Percentiles rank a stretch among this genome's conserved stretches.
phyloP scores from a whole-genome alignment of 192 early-diverging fungal species.

The Pecoramyces ruminantium region DNA sequence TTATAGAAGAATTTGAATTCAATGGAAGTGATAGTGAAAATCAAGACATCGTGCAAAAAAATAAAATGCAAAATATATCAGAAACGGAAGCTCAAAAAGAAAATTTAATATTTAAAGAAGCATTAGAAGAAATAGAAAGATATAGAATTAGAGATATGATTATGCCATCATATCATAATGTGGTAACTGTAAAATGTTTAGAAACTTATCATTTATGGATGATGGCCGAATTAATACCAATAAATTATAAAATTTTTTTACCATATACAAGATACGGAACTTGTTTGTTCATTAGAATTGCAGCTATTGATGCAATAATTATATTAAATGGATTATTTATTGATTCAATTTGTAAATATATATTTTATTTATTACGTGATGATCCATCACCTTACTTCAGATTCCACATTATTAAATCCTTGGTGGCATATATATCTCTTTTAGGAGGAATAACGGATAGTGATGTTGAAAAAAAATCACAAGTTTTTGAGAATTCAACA shows the following conservation, averaged over 20 bases:
- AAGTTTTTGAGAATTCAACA: not conserved
- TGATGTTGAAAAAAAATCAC: conserved; percentile 9
- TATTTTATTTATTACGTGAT: conserved; percentile 34
- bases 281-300: conserved; percentile 47
- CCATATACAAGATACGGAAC: conserved; percentile 57
- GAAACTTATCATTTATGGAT: conserved; percentile 33
- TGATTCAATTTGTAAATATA: conserved; percentile 18
- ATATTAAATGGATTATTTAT: conserved; percentile 46
- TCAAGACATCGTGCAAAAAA: too few relatives aligned
- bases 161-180: conserved; percentile 73
- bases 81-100: not conserved
- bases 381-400: conserved; percentile 46
- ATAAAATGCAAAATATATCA: too few relatives aligned
- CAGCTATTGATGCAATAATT: conserved; percentile 57
- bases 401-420: conserved; percentile 27
- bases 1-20: conserved; percentile 39
- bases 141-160: conserved; percentile 61
- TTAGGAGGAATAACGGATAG: not conserved
- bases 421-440: conserved; percentile 3
- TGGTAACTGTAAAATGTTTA: conserved; percentile 64
- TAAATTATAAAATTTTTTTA: conserved; percentile 52
- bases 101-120: conserved; percentile 15
- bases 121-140: conserved; percentile 56
- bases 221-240: conserved; percentile 40
- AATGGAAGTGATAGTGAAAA: conserved; percentile 61